Evolutionary conservation across 495 filamentous ascomycete genomes (phyloP), one percentile per base, ranked within the genome.

Genomic region (Saxophila tyrrhenica): DNA sequence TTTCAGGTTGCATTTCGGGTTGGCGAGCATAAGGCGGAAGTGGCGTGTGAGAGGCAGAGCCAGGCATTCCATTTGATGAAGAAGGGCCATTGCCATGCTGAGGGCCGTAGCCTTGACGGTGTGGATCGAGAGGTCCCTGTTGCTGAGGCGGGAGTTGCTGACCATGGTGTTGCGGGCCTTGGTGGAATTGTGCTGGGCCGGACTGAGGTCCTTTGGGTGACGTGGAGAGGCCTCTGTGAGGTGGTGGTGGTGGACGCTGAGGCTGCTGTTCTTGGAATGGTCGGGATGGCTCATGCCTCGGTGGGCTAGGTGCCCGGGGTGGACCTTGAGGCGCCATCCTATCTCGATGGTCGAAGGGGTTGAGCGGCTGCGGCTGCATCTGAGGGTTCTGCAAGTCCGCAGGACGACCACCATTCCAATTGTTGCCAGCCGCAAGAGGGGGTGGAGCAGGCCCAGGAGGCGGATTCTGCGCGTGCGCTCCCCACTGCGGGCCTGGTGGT

Each of bases 341-440:
- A 59, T 94, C 88, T 44, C 81, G 79, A 48, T 83, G 83, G 23
- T 95, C 91, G 64, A 86, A 86, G 13, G 82, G 87, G 55, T 89
- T 87, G 21, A 76, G 63, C 25, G 81, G 79, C 15, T 75, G 76
- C 24, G 82, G 82, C 45, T 78, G 80, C 39, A 78, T 85, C 24
- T 77, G 80, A 23, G 77, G 72, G 69, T 91, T 76, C 52, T 75
- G 77, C 20, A 89, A 80, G 41, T 89, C 87, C 58, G 80, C 88
- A 59, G 86, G 78, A 54, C 84, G 79, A 54, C 82, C 80, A 25
- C 83, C 80, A 59, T 79, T 83, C 88, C 87, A 92, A 55, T 79
- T 83, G 17, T 72, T 70, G 38, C 79, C 78, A 45, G 78, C 52
- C 17, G 57, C 62, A 25, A 67, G 35, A 19, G 69, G 57, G 38